Evolutionary conservation across 805 yeast genomes (phyloP).

Genomic region (Metschnikowia picachoensis): DNA sequence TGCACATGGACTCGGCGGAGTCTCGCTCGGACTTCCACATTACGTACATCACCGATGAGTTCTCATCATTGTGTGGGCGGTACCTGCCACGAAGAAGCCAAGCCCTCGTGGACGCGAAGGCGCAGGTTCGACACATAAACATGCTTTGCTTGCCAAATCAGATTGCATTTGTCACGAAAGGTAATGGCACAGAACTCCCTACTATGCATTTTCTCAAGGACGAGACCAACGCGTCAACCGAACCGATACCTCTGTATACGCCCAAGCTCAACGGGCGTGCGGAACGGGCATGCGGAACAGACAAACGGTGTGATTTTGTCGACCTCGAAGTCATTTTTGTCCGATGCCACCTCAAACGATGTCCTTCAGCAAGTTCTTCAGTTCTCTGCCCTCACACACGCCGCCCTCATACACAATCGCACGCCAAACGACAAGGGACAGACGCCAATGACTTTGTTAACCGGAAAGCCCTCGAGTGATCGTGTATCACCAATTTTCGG

Average conservation of each 20-base stretch:
- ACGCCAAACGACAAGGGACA: background rate
- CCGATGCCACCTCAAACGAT: background rate
- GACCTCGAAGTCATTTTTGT: background rate
- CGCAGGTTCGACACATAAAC: background rate
- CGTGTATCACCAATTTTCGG: too few relatives aligned
- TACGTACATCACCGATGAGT: conserved; percentile 2
- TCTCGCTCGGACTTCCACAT: background rate
- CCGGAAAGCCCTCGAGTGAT: too few relatives aligned
- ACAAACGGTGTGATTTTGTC: background rate
- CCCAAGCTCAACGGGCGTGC: conserved; percentile 1
- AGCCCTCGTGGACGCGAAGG: background rate
- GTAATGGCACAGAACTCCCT: conserved; percentile 3
- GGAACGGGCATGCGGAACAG: too few relatives aligned
- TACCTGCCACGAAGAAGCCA: background rate
- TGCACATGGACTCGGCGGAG: background rate
- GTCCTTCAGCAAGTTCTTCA: background rate
- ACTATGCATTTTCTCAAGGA: background rate
- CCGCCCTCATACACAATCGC: background rate
- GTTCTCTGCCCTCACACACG: background rate
- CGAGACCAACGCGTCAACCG: background rate
- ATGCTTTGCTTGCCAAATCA: background rate
- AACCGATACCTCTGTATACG: background rate
- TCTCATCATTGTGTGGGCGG: background rate
- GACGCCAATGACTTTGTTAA: too few relatives aligned
- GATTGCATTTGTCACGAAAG: background rate